A percentile compares a stretch with the other conserved stretches of the same genome.
phyloP scores from a whole-genome alignment of 192 early-diverging fungal genomes.

The Helicostylum pulchrum region DNA sequence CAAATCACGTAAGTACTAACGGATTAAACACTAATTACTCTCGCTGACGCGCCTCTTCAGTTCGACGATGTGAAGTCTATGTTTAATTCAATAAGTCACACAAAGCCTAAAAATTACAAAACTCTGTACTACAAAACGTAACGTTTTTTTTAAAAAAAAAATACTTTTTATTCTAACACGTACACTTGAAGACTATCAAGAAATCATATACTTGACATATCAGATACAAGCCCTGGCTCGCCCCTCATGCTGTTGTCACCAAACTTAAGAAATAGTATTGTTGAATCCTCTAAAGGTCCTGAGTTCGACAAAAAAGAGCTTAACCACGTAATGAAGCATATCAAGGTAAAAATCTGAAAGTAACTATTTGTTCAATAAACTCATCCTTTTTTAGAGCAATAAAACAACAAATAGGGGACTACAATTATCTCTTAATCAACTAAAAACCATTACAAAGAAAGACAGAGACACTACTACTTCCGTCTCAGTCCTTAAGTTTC shows the following conservation, averaged over 20 bases:
- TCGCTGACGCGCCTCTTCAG: slow-evolving; percentile 8
- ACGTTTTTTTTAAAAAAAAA: slow-evolving; percentile 4
- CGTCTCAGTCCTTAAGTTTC: slow-evolving; percentile 14
- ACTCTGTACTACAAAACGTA: slow-evolving; percentile 4
- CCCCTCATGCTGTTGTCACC: background rate
- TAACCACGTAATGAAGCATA: background rate
- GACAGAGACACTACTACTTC: slow-evolving; percentile 2
- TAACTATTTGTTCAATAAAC: slow-evolving; percentile 14
- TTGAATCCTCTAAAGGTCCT: slow-evolving; percentile 6
- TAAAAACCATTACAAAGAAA: background rate
- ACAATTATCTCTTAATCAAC: background rate
- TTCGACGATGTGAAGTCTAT: background rate
- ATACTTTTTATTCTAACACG: slow-evolving; percentile 11
- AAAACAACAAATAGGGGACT: slow-evolving; percentile 10
- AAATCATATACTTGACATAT: slow-evolving; percentile 14
- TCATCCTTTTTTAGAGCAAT: slow-evolving; percentile 17
- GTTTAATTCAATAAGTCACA: slow-evolving; percentile 11
- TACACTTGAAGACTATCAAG: slow-evolving; percentile 14
- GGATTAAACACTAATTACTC: slow-evolving; percentile 3
- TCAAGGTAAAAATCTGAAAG: slow-evolving; percentile 15
- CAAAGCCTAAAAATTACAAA: background rate
- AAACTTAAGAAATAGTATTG: slow-evolving; percentile 3
- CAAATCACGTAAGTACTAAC: slow-evolving; percentile 2
- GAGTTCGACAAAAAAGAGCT: slow-evolving; percentile 2
- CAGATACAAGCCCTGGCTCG: slow-evolving; percentile 9